Conservation (phyloP, 352 stramenopile species). For the Phytophthora agathidicida region DNA sequence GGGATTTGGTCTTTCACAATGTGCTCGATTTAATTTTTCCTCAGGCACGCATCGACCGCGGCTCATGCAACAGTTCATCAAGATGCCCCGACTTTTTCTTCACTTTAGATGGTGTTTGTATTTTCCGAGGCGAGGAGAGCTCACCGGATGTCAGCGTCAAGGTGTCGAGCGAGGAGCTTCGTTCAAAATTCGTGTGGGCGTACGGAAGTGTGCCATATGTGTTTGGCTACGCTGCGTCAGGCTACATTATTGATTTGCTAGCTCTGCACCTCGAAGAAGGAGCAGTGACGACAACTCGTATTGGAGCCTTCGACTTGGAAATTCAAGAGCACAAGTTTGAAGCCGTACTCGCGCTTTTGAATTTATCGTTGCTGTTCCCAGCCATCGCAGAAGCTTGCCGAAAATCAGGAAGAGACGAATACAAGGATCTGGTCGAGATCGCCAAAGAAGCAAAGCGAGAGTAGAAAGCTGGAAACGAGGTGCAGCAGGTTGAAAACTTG, state of each 20-base stretch:
- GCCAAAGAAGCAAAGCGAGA: not conserved
- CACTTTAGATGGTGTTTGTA: constrained; percentile 18
- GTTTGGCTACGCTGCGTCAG: constrained; percentile 26
- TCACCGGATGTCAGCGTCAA: constrained; percentile 14
- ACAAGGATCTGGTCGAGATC: not conserved
- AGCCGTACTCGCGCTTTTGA: constrained; percentile 20
- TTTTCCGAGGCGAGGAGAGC: constrained; percentile 19
- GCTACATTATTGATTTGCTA: constrained; percentile 10
- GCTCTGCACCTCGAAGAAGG: constrained; percentile 1
- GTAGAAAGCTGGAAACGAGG: too few species aligned
- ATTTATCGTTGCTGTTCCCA: constrained; percentile 22
- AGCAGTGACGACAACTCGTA: constrained; percentile 1
- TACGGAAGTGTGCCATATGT: constrained; percentile 20
- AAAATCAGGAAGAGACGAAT: constrained; percentile 9
- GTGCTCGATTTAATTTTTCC: constrained; percentile 14
- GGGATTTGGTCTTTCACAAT: constrained; percentile 15
- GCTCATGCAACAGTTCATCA: constrained; percentile 7
- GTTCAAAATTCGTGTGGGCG: constrained; percentile 12
- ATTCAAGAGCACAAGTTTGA: constrained; percentile 6
- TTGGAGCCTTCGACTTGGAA: constrained; percentile 20
- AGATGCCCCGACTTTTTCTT: constrained; percentile 19
- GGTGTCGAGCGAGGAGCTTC: constrained; percentile 3
- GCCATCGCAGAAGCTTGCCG: constrained; percentile 20
- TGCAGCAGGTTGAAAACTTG: too few species aligned
- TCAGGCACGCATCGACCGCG: constrained; percentile 9